Conservation (phyloP, 345 rosid genomes). For the Ricinus communis region DNA sequence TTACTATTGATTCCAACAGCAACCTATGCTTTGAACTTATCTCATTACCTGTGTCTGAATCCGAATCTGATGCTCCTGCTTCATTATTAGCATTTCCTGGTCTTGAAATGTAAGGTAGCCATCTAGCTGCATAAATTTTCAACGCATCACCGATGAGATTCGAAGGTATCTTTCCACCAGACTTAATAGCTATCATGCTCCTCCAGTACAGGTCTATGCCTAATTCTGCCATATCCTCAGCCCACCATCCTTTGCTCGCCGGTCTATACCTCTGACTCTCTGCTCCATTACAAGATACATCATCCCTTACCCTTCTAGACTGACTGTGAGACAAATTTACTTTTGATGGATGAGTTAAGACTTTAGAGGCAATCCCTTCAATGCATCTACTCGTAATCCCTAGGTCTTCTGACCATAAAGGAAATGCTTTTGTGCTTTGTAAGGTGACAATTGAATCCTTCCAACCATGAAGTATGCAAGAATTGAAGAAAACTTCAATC, state of each 20-base stretch:
- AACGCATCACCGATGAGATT: conserved; percentile 77
- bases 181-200: conserved; percentile 79
- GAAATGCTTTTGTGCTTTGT: conserved; percentile 71
- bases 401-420: conserved; percentile 83
- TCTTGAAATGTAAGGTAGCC: conserved; percentile 73
- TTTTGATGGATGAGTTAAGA: conserved; percentile 68
- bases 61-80: conserved; percentile 48
- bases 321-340: conserved; percentile 77
- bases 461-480: conserved; percentile 91
- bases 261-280: conserved; percentile 56
- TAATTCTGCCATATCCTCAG: conserved; percentile 89
- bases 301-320: conserved; percentile 82
- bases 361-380: conserved; percentile 71
- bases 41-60: conserved; percentile 62
- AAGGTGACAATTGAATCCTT: conserved; percentile 80
- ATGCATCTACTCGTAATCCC: conserved; percentile 85
- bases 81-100: conserved; percentile 35
- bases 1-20: conserved; percentile 79
- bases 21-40: conserved; percentile 60
- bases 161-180: conserved; percentile 68
- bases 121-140: conserved; percentile 75
- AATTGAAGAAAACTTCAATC: conserved; percentile 84
- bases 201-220: conserved; percentile 92
- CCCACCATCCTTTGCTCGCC: conserved; percentile 83
- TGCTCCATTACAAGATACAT: conserved; percentile 56